Percentiles rank a stretch among this genome's conserved stretches.
These are phyloP conservation scores for Monilinia vaccinii-corymbosi DNA, from an alignment of 2,329 filamentous ascomycete genomes.

Conservation along the genomic window DNA sequence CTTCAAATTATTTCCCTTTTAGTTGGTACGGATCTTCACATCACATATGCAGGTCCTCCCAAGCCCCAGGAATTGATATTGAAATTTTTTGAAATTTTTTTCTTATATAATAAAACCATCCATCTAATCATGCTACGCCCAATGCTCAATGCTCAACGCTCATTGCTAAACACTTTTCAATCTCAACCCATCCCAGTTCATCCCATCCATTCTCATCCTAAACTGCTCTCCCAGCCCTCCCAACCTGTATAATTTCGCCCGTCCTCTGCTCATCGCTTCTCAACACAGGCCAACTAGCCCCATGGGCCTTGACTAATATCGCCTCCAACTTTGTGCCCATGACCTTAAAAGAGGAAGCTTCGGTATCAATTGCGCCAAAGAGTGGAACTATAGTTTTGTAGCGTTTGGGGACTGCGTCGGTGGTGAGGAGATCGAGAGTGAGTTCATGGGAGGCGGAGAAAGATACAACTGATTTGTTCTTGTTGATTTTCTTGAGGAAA, in stretches of 20 bases:
- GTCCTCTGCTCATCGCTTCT: slow-evolving; percentile 55
- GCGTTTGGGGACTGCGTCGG: slow-evolving; percentile 64
- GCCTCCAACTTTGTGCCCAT: slow-evolving; percentile 65
- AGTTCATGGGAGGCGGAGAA: slow-evolving; percentile 55
- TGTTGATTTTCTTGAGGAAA: slow-evolving; percentile 96
- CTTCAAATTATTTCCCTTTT: too few relatives aligned
- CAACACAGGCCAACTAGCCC: slow-evolving; percentile 58
- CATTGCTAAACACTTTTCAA: too few relatives aligned
- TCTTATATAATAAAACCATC: not conserved
- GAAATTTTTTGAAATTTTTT: too few relatives aligned
- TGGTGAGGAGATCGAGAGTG: slow-evolving; percentile 74
- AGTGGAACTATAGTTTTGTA: slow-evolving; percentile 67
- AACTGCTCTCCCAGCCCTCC: slow-evolving; percentile 52
- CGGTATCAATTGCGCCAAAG: slow-evolving; percentile 65
- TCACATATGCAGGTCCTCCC: too few relatives aligned
- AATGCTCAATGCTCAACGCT: not conserved
- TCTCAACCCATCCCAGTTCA: not conserved
- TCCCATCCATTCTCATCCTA: not conserved
- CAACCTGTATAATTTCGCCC: slow-evolving; percentile 82
- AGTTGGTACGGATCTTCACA: too few relatives aligned
- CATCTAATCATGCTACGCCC: too few relatives aligned
- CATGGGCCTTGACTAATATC: slow-evolving; percentile 54
- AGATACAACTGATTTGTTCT: slow-evolving; percentile 61
- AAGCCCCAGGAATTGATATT: too few relatives aligned
- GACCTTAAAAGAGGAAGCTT: slow-evolving; percentile 53